Percentiles rank a stretch among this genome's conserved stretches.
phyloP scores from a whole-genome alignment of 2,329 filamentous ascomycete species.

The Ilyonectria robusta region DNA sequence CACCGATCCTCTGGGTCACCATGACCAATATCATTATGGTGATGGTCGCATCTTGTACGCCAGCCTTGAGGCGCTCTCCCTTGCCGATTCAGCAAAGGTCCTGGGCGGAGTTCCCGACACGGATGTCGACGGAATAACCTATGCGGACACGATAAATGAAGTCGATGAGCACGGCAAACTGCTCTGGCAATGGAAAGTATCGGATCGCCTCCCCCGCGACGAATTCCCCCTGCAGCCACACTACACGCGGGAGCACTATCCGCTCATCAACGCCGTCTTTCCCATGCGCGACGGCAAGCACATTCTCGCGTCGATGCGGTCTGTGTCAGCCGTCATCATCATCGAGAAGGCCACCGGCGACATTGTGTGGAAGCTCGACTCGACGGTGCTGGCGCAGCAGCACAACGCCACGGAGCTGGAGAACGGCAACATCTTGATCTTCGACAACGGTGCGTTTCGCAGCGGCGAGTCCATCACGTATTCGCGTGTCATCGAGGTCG shows the following conservation, averaged over 20 bases:
- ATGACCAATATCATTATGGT: constrained; percentile 49
- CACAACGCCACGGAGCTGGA: constrained; percentile 50
- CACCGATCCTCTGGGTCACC: constrained; percentile 45
- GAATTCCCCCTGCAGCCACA: constrained; percentile 49
- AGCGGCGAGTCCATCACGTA: constrained; percentile 49
- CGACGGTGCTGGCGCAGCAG: constrained; percentile 47
- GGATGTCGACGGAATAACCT: constrained; percentile 47
- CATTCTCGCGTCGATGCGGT: constrained; percentile 48
- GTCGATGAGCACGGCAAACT: constrained; percentile 44
- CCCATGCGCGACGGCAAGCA: constrained; percentile 48
- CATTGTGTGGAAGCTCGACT: constrained; percentile 47
- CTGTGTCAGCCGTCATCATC: constrained; percentile 48
- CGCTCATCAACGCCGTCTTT: constrained; percentile 49
- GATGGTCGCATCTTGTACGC: constrained; percentile 48
- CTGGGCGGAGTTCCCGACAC: constrained; percentile 45
- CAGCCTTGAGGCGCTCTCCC: constrained; percentile 46
- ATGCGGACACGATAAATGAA: constrained; percentile 50
- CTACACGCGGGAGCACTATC: constrained; percentile 51
- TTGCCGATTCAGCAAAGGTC: constrained; percentile 45
- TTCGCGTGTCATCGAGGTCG: constrained; percentile 46
- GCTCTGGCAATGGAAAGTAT: constrained; percentile 50
- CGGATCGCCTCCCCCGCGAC: constrained; percentile 43
- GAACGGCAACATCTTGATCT: constrained; percentile 51
- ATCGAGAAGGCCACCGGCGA: constrained; percentile 45
- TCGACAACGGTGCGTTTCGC: constrained; percentile 50